Evolutionary conservation across 495 filamentous ascomycete species (phyloP).

Genomic region (Aspergillus bertholletiae): DNA sequence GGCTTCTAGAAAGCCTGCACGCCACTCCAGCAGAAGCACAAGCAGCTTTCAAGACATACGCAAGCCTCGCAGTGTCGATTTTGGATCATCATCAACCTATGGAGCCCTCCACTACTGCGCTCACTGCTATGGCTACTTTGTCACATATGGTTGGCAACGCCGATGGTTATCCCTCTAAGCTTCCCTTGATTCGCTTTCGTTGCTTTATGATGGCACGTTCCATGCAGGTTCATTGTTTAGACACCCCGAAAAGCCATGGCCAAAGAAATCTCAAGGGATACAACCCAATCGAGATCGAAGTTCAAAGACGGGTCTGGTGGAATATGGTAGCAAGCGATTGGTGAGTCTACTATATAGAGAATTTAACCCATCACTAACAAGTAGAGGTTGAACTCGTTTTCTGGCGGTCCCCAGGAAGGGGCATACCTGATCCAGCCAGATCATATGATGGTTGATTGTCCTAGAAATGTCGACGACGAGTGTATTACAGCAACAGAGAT

Average conservation of each 20-base stretch:
- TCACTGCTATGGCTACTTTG: constrained; percentile 19
- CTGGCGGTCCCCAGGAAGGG: constrained; percentile 23
- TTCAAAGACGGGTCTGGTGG: constrained; percentile 32
- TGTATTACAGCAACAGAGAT: constrained; percentile 11
- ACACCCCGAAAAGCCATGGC: constrained; percentile 18
- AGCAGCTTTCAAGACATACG: constrained; percentile 20
- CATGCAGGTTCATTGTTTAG: constrained; percentile 25
- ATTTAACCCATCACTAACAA: not conserved
- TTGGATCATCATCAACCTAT: constrained; percentile 20
- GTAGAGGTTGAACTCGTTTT: constrained; percentile 23
- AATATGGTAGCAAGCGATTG: constrained; percentile 30
- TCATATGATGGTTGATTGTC: constrained; percentile 30
- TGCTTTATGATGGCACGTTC: constrained; percentile 23
- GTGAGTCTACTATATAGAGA: constrained; percentile 6
- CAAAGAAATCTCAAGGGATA: constrained; percentile 22
- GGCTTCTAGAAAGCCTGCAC: constrained; percentile 17
- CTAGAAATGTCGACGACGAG: constrained; percentile 29
- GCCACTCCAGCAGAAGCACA: constrained; percentile 18
- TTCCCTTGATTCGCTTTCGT: constrained; percentile 19
- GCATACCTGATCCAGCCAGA: constrained; percentile 24
- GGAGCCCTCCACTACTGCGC: constrained; percentile 20
- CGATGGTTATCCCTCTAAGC: constrained; percentile 18
- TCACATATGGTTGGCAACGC: constrained; percentile 19
- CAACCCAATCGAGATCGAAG: constrained; percentile 26
- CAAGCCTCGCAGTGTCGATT: constrained; percentile 15